Base-by-base conservation (phyloP, 73 alveolate species). In the Paramecium caudatum region DNA sequence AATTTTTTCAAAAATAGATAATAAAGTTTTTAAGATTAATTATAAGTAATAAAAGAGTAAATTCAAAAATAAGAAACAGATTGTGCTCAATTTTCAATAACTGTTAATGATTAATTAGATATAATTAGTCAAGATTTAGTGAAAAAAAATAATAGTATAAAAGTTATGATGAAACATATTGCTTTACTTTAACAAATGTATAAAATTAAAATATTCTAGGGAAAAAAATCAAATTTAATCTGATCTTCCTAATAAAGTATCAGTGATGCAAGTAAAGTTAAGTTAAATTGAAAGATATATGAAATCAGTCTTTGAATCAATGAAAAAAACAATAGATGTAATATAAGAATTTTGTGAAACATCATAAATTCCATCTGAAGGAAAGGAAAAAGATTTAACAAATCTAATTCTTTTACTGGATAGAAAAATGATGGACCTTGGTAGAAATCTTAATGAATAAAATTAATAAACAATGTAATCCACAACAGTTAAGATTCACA, bases 291-390 rank as follows among this genome's bases (percentile, higher is more conserved):
- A 55, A 55, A 19, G 30, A 55, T 27, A 19, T 27, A 10, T 43
- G 23, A 19, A 55, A 23, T 1, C 3, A 55, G 46, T 23, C 12
- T 65, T 65, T 15, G 49, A 65, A 32, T 17, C 27, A 33, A 10
- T 65, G 10, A 65, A 36, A 36, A 65, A 43, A 34, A 36, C 34
- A 2, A 65, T 65, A 1, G 83, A 65, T 33, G 49, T 36, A 0
- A 65, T 65, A 17, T 65, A 65, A 65, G 83, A 65, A 12, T 65
- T 65, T 36, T 65, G 83, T 65, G 83, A 65, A 65, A 65, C 83
- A 10, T 65, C 55, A 12, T 65, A 65, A 65, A 65, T 65, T 36
- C 83, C 83, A 7, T 65, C 83, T 13, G 50, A 33, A 5, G n/a
- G 15, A 7, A 10, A 32, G 34, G 50, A 65, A 15, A 65, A 65